phyloP scores from a whole-genome alignment of 441 rosid species.

The Populus hybrid region DNA sequence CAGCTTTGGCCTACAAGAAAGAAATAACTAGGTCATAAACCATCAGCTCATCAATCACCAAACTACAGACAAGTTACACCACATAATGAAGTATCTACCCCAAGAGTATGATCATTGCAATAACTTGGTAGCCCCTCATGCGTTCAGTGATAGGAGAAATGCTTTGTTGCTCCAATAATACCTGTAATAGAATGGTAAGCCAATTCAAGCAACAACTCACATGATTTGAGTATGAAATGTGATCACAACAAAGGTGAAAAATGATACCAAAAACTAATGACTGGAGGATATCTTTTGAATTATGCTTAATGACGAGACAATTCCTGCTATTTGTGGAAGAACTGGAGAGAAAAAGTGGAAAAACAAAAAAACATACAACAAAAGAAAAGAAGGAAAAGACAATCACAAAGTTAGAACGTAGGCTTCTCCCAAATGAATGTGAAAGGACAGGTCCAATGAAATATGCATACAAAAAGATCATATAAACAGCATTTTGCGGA shows the following conservation, averaged over 20 bases:
- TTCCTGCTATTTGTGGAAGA: neutral
- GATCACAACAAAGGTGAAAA: neutral
- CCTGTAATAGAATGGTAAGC: slow-evolving; percentile 36
- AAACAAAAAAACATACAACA: neutral
- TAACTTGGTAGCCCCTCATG: slow-evolving; percentile 77
- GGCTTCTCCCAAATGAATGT: neutral
- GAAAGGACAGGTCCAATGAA: neutral
- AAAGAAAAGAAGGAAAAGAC: neutral
- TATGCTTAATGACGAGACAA: neutral
- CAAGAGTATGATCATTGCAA: slow-evolving; percentile 79
- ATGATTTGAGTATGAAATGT: neutral
- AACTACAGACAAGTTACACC: neutral
- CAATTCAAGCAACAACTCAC: neutral
- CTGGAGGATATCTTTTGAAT: neutral
- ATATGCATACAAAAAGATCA: neutral
- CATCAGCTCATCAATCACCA: slow-evolving; percentile 2
- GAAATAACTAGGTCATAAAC: slow-evolving; percentile 8
- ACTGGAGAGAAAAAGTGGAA: neutral
- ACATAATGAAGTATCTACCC: slow-evolving; percentile 46
- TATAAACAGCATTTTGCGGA: too few relatives aligned
- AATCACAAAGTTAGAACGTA: neutral
- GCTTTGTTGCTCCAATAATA: slow-evolving; percentile 65
- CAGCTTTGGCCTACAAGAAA: slow-evolving; percentile 60
- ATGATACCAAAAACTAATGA: neutral
- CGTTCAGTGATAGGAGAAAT: slow-evolving; percentile 44